These are phyloP conservation scores for Chenopodium suecicum DNA, from an alignment of 148 eudicot species.

Conservation along the genomic window DNA sequence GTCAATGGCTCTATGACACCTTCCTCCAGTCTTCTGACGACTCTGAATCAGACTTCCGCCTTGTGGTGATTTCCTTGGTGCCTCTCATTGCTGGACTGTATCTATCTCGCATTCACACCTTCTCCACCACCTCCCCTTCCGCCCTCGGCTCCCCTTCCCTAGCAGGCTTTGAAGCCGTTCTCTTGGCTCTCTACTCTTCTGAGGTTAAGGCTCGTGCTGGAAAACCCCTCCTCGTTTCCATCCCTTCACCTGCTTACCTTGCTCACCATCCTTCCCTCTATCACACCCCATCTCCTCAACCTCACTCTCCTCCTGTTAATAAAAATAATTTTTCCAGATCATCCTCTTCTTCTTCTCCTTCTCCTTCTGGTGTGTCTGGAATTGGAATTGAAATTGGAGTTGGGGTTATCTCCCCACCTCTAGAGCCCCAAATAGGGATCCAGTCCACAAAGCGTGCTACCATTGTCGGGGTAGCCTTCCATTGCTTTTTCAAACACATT, in stretches of 20 bases:
- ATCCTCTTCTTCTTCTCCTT: slow-evolving; percentile 22
- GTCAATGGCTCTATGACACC: slow-evolving; percentile 93
- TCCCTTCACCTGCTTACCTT: slow-evolving; percentile 55
- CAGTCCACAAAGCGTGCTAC: slow-evolving; percentile 81
- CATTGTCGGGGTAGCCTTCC: slow-evolving; percentile 73
- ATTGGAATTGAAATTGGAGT: slow-evolving; percentile 19
- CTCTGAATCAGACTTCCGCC: slow-evolving; percentile 58
- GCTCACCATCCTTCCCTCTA: slow-evolving; percentile 71
- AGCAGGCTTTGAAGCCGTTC: slow-evolving; percentile 85
- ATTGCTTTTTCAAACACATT: slow-evolving; percentile 67
- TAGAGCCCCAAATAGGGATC: slow-evolving; percentile 79
- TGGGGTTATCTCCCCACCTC: slow-evolving; percentile 60
- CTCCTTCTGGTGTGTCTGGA: slow-evolving; percentile 3
- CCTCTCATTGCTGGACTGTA: slow-evolving; percentile 59
- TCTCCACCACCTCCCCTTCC: slow-evolving; percentile 28
- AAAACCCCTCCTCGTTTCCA: slow-evolving; percentile 50
- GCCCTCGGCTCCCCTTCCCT: slow-evolving; percentile 38
- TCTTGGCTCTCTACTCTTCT: slow-evolving; percentile 60
- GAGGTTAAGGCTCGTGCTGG: slow-evolving; percentile 68
- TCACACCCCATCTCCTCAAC: slow-evolving; percentile 44
- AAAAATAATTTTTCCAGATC: slow-evolving; percentile 14
- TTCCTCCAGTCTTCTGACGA: slow-evolving; percentile 44
- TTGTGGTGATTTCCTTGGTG: slow-evolving; percentile 64
- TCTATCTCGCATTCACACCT: slow-evolving; percentile 50
- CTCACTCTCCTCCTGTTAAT: slow-evolving; percentile 23